Conservation (phyloP, 306 rosid genomes). For the Gastrolobium bilobum region DNA sequence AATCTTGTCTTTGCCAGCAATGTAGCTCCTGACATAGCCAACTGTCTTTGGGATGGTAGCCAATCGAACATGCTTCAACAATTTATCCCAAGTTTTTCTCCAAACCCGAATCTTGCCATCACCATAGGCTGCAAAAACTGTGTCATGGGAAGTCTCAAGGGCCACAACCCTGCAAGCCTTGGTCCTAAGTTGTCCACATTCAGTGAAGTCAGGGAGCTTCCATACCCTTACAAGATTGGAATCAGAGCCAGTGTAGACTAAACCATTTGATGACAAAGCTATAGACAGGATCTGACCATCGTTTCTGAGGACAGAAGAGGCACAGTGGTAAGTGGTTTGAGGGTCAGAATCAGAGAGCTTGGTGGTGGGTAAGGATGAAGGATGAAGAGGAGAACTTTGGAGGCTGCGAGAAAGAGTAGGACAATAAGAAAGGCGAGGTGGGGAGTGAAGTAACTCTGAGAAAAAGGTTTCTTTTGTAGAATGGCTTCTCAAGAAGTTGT, state of each 20-base stretch:
- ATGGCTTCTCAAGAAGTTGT: slow-evolving; percentile 64
- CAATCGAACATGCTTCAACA: slow-evolving; percentile 72
- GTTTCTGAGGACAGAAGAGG: slow-evolving; percentile 85
- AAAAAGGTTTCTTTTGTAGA: slow-evolving; percentile 76
- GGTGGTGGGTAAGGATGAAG: slow-evolving; percentile 45
- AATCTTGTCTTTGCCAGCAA: slow-evolving; percentile 78
- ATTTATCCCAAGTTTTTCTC: slow-evolving; percentile 79
- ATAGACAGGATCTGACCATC: slow-evolving; percentile 85
- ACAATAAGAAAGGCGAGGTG: slow-evolving; percentile 60
- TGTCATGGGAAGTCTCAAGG: slow-evolving; percentile 73
- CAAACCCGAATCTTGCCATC: slow-evolving; percentile 87
- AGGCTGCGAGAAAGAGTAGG: slow-evolving; percentile 71
- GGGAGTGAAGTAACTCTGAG: slow-evolving; percentile 63
- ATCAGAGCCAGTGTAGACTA: slow-evolving; percentile 87
- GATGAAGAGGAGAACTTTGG: slow-evolving; percentile 66
- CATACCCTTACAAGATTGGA: slow-evolving; percentile 74
- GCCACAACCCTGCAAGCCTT: slow-evolving; percentile 80
- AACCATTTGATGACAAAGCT: slow-evolving; percentile 68
- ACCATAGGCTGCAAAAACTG: slow-evolving; percentile 88
- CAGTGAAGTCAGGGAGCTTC: slow-evolving; percentile 90
- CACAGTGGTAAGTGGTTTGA: slow-evolving; percentile 74
- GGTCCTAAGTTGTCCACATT: slow-evolving; percentile 84
- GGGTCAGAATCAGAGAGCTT: slow-evolving; percentile 56
- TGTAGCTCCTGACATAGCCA: slow-evolving; percentile 79
- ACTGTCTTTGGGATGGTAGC: slow-evolving; percentile 78